Percentiles rank a stretch among this genome's conserved stretches.
Evolutionary conservation across 164 flowering plant genomes (phyloP).

Genomic region (Malania oleifera): DNA sequence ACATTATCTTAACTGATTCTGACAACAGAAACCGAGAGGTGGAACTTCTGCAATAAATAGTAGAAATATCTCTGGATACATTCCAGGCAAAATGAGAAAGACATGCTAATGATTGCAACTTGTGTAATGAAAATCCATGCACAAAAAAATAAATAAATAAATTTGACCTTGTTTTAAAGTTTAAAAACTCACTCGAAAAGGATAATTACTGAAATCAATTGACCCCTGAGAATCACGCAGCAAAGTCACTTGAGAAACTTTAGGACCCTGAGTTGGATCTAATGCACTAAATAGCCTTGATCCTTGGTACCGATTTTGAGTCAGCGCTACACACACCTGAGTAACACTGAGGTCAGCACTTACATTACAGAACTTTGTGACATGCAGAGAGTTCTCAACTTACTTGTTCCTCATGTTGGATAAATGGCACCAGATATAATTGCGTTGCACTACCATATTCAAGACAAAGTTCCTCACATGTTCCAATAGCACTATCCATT

Average conservation of each 20-base stretch:
- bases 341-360: slow-evolving; percentile 10
- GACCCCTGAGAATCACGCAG: slow-evolving; percentile 90
- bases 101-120: neutral
- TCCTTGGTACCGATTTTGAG: slow-evolving; percentile 61
- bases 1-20: too few relatives aligned
- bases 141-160: too few relatives aligned
- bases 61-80: neutral
- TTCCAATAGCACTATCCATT: slow-evolving; percentile 34
- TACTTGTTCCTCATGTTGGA: slow-evolving; percentile 81
- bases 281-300: slow-evolving; percentile 38
- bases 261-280: slow-evolving; percentile 50
- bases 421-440: slow-evolving; percentile 71
- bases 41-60: neutral
- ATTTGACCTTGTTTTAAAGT: neutral
- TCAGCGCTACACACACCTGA: slow-evolving; percentile 61
- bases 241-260: slow-evolving; percentile 79
- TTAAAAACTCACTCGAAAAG: slow-evolving; percentile 63
- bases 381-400: slow-evolving; percentile 8
- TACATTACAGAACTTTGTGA: neutral
- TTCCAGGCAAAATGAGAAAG: neutral
- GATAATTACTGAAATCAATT: slow-evolving; percentile 85
- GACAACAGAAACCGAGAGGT: too few relatives aligned
- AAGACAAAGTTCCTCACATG: slow-evolving; percentile 57
- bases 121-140: neutral
- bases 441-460: slow-evolving; percentile 97